Conservation (phyloP, 176 grass and related monocot species). For the Saccharum officinarum region DNA sequence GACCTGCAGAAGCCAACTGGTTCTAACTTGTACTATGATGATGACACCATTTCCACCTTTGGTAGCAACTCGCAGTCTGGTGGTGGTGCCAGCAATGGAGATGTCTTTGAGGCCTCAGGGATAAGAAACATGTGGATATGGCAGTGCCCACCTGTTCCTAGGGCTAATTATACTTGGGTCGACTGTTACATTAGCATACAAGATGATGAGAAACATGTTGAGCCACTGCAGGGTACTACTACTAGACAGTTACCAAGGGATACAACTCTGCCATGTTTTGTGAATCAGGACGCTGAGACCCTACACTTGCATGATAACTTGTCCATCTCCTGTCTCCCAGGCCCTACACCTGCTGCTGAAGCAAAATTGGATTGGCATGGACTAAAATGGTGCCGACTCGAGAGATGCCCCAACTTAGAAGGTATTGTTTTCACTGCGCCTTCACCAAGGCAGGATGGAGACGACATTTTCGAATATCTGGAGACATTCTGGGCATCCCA, state of each 20-base stretch:
- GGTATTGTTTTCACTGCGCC: background rate
- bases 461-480: fast-evolving
- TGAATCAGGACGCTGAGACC: fast-evolving
- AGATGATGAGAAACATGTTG: background rate
- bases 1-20: no score
- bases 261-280: background rate
- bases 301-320: slow-evolving; percentile 5
- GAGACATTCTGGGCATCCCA: slow-evolving; percentile 13
- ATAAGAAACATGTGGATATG: background rate
- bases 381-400: background rate
- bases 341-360: fast-evolving
- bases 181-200: background rate
- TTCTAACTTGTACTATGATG: background rate
- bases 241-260: background rate
- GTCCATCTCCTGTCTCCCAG: background rate
- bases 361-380: fast-evolving
- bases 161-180: fast-evolving
- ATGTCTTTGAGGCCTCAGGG: background rate
- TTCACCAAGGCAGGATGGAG: fast-evolving
- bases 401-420: slow-evolving; percentile 19
- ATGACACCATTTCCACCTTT: background rate
- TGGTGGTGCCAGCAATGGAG: background rate
- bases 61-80: background rate
- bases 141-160: background rate
- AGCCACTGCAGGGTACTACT: background rate